Percentiles rank a stretch among this genome's conserved stretches.
Evolutionary conservation across 208 protist genomes (phyloP).

Genomic region (Polymyxa betae): DNA sequence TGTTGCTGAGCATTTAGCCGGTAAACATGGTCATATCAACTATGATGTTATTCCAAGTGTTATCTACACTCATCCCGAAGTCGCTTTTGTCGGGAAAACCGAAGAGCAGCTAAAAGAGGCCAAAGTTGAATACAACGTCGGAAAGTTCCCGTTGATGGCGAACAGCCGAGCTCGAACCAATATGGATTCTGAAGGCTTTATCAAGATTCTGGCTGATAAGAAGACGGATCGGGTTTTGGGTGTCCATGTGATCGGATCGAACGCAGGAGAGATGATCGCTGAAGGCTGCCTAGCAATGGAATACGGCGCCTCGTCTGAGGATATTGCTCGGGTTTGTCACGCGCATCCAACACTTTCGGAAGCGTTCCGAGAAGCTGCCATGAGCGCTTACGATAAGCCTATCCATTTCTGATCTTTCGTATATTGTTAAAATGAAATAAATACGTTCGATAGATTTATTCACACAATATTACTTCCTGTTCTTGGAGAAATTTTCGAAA

Average conservation of each 20-base stretch:
- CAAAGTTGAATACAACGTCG: constrained; percentile 89
- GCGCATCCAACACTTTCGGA: constrained; percentile 97
- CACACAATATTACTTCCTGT: neutral
- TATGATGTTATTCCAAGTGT: constrained; percentile 96
- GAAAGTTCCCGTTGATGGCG: constrained; percentile 96
- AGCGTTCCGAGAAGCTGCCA: constrained; percentile 97
- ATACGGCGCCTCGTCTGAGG: constrained; percentile 94
- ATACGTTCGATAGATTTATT: neutral
- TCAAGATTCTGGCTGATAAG: constrained; percentile 79
- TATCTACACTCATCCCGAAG: constrained; percentile 98
- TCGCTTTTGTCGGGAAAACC: constrained; percentile 94
- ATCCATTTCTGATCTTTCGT: constrained; percentile 91
- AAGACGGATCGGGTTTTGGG: constrained; percentile 95
- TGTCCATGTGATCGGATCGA: constrained; percentile 93
- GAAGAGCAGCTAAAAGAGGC: constrained; percentile 92
- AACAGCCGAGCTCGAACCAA: constrained; percentile 94
- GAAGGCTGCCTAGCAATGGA: constrained; percentile 91
- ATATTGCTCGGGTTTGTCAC: constrained; percentile 97
- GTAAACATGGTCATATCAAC: constrained; percentile 92
- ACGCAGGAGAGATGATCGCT: constrained; percentile 95
- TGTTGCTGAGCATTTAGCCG: constrained; percentile 87
- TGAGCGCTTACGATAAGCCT: constrained; percentile 89
- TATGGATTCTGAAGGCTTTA: constrained; percentile 61
- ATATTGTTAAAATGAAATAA: neutral
- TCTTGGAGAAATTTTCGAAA: constrained; percentile 54